Evolutionary conservation across 805 yeast genomes (phyloP), one percentile per base, ranked within the genome.

Genomic region (Saccharomyces jurei): DNA sequence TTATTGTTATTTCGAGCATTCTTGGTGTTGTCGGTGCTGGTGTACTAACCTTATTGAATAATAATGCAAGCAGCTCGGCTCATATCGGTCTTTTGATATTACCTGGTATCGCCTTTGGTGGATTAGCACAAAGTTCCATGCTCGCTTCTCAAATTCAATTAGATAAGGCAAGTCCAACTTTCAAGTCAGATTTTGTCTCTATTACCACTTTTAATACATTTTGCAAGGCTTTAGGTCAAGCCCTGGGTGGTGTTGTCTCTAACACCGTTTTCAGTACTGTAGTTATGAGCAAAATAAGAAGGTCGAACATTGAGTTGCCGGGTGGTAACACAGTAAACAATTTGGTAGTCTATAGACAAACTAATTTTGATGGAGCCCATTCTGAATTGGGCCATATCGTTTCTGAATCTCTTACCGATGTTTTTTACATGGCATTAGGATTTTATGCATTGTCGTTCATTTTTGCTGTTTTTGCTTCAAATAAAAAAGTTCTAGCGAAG

Each of bases 81-180:
- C 67, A 66, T 41, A 73, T 74, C 41, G 79, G 78, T 2, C 59
- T 64, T 22, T 54, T 73, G 50, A 73, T 75, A 41, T 63, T 74
- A 17, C 68, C 72, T 2, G 78, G 78, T 52, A 52, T 71, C 10
- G 70, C 68, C 2, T 59, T 73, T 36, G 79, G 78, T 26, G 51
- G 64, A 3, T 56, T 63, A 27, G 57, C 72, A 58, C 78, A 74
- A 56, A 54, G 70, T 21, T 58, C 67, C 4, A 36, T 71, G 51
- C 56, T 71, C 44, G 62, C 69, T 17, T 58, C 65, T n/a, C 75
- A 72, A 55, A 46, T 71, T 8, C 63, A 60, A 36, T 52, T 64
- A 27, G 67, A 64, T 46, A 58, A 58, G 31, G 52, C 52, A 48
- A 56, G 59, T n/a, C 55, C 58, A 9, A 52, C 59, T 10, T 57